Evolutionary conservation across 192 early-diverging fungal species (phyloP).

Genomic region (Backusella morwellensis): DNA sequence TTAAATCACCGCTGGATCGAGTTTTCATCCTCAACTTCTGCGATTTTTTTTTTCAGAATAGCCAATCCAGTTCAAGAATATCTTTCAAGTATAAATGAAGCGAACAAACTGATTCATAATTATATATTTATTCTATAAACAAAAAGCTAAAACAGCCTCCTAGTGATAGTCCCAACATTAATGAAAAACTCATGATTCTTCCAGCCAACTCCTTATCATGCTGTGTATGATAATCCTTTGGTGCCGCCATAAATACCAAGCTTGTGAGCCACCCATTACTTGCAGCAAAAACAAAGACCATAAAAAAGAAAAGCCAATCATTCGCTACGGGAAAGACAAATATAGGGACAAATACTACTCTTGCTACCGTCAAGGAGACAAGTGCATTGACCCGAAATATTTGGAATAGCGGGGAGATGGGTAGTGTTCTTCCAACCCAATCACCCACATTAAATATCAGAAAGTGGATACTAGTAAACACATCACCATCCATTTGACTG

Average conservation of each 20-base stretch:
- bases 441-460: constrained; percentile 72
- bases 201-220: constrained; percentile 53
- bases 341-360: constrained; percentile 62
- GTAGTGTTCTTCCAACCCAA: constrained; percentile 60
- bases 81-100: no score
- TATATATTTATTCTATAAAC: constrained; percentile 22
- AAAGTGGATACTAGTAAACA: constrained; percentile 71
- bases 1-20: no score
- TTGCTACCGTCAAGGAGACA: constrained; percentile 39
- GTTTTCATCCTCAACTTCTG: no score
- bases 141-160: constrained; percentile 60
- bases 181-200: constrained; percentile 61
- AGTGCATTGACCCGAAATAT: constrained; percentile 45
- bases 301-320: constrained; percentile 48
- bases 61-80: no score
- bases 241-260: constrained; percentile 59
- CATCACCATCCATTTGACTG: constrained; percentile 43
- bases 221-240: constrained; percentile 19
- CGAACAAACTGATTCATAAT: no score
- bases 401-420: constrained; percentile 43
- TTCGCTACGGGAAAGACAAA: constrained; percentile 47
- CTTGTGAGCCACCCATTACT: constrained; percentile 69
- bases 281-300: constrained; percentile 58
- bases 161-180: constrained; percentile 64
- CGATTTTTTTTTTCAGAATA: no score